Evolutionary conservation across 106 monocot genomes (phyloP).

Genomic region (Platanthera zijinensis): DNA sequence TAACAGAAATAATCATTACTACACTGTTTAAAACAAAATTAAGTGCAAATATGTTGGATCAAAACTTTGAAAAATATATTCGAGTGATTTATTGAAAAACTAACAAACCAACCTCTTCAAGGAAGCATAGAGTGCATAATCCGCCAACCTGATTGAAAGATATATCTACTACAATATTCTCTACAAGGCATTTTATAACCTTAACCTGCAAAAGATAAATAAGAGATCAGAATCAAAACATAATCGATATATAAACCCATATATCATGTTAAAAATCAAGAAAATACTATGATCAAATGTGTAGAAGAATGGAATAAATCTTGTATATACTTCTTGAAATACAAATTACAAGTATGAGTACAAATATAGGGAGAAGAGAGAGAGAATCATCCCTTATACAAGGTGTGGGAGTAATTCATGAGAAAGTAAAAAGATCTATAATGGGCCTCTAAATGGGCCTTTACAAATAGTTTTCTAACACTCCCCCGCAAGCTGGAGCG

Average conservation of each 20-base stretch:
- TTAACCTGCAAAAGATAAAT: slow-evolving; percentile 65
- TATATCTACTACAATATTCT: slow-evolving; percentile 94
- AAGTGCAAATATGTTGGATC: not conserved
- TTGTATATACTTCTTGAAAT: too few relatives aligned
- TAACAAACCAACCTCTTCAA: slow-evolving; percentile 62
- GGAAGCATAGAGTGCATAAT: slow-evolving; percentile 90
- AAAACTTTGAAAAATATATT: not conserved
- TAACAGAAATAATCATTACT: slow-evolving; percentile 1
- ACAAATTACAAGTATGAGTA: too few relatives aligned
- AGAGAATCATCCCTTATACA: too few relatives aligned
- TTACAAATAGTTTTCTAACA: too few relatives aligned
- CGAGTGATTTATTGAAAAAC: slow-evolving; percentile 3
- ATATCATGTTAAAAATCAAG: not conserved
- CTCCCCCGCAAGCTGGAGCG: too few relatives aligned
- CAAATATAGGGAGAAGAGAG: too few relatives aligned
- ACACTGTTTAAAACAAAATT: not conserved
- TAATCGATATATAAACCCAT: not conserved
- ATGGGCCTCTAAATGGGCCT: too few relatives aligned
- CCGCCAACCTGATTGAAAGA: slow-evolving; percentile 98
- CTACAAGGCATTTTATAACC: slow-evolving; percentile 88
- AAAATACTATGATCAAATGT: not conserved
- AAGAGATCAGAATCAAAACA: slow-evolving; percentile 1
- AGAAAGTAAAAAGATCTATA: too few relatives aligned
- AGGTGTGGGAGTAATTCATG: too few relatives aligned
- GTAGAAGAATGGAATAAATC: not conserved